Conservation (phyloP, 1,284 basidiomycete species). For the Apiotrichum porosum region DNA sequence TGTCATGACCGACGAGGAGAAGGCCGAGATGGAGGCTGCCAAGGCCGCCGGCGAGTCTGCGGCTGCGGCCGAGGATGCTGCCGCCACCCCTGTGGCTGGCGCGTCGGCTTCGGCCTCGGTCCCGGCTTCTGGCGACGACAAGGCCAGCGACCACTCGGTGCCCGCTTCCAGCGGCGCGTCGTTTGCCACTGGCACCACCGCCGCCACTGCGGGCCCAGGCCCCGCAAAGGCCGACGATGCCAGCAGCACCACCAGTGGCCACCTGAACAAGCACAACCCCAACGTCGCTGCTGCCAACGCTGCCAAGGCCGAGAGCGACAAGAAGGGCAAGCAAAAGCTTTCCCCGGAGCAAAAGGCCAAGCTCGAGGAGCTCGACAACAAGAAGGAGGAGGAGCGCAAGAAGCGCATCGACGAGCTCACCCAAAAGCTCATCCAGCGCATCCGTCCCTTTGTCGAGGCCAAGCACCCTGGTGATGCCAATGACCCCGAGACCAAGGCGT, state of each 20-base stretch:
- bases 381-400: conserved; percentile 72
- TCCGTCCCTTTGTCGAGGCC: conserved; percentile 84
- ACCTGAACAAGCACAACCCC: conserved; percentile 18
- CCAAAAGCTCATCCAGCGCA: conserved; percentile 71
- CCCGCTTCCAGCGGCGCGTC: conserved; percentile 1
- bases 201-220: conserved; percentile 13
- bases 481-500: conserved; percentile 74
- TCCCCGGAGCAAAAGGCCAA: conserved; percentile 79
- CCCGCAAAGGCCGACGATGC: conserved; percentile 10
- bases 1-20: conserved; percentile 76
- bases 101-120: neutral
- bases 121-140: conserved; percentile 8
- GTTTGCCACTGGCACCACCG: conserved; percentile 10
- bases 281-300: conserved; percentile 15
- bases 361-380: conserved; percentile 70
- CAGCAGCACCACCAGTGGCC: conserved; percentile 13
- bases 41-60: conserved; percentile 21
- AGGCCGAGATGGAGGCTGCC: conserved; percentile 70
- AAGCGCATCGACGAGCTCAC: conserved; percentile 64
- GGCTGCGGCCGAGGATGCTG: conserved; percentile 11
- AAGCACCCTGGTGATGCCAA: conserved; percentile 77
- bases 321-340: conserved; percentile 60
- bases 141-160: conserved; percentile 1
- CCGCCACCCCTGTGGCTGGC: conserved; percentile 9
- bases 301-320: conserved; percentile 34